phyloP scores from a whole-genome alignment of 208 protist species.

The Trypanosoma vivax region DNA sequence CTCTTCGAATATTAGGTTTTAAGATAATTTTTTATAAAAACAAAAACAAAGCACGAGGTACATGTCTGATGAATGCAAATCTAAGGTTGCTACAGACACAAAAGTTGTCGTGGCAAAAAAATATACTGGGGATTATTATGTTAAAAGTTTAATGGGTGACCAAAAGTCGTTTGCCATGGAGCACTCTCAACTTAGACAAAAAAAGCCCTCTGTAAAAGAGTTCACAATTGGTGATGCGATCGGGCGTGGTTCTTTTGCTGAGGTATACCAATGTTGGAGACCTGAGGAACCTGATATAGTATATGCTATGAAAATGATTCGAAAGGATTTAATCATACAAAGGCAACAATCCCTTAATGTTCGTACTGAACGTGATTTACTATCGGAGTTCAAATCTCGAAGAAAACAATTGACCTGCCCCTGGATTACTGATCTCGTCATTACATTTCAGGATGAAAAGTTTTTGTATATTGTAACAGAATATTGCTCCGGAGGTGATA shows the following conservation, averaged over 20 bases:
- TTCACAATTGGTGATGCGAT: conserved; percentile 87
- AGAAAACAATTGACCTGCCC: conserved; percentile 17
- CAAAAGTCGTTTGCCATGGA: conserved; percentile 25
- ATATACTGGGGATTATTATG: conserved; percentile 34
- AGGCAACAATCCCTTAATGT: conserved; percentile 85
- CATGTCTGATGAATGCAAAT: conserved; percentile 15
- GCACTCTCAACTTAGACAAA: conserved; percentile 48
- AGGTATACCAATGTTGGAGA: conserved; percentile 61
- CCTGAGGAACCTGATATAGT: conserved; percentile 65
- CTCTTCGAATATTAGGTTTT: no score
- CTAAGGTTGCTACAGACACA: conserved; percentile 19
- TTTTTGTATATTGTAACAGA: conserved; percentile 94
- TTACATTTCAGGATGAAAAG: conserved; percentile 82
- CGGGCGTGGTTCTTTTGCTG: conserved; percentile 91
- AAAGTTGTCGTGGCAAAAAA: conserved; percentile 28
- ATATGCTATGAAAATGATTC: conserved; percentile 89
- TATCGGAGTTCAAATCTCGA: conserved; percentile 30
- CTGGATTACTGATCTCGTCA: conserved; percentile 86
- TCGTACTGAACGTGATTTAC: conserved; percentile 73
- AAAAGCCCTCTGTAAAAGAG: conserved; percentile 49
- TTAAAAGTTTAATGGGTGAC: conserved; percentile 20
- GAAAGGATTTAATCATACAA: conserved; percentile 86
- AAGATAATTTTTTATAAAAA: no score
- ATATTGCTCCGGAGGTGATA: conserved; percentile 91
- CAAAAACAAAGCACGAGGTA: not conserved